Evolutionary conservation across 352 stramenopile genomes (phyloP), one percentile per base, ranked within the genome.

Genomic region (Globisporangium nunn): DNA sequence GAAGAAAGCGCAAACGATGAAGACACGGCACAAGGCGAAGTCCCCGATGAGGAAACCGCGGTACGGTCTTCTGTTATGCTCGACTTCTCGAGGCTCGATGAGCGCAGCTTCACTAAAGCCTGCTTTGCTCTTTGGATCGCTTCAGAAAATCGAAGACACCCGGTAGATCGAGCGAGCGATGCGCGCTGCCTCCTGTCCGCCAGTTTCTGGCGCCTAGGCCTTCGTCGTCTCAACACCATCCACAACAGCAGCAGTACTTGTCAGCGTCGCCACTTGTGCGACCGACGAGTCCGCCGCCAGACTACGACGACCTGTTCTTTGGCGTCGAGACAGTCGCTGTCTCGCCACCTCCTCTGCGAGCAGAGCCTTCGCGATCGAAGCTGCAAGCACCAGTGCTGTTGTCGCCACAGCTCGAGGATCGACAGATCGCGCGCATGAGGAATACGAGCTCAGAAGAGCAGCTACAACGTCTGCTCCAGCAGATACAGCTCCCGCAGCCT

Each of bases 271-370:
- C 56, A 0, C 57, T 59, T 28, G 53, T 47, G 3, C 69, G 74
- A 50, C 71, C 75, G 0, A 41, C 65, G 10, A 76, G 74, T 0
- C 78, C 67, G 8, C 76, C 78, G 10, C 75, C 78, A 52, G 63
- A 69, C 0, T 87, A 87, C 50, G 61, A 84, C 45, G 78, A 87
- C 35, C 54, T 88, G 5, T 87, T 88, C 46, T 88, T 88, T 41
- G 78, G 74, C 1, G 73, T 88, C 33, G 76, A 88, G 58, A 88
- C 74, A 1, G 55, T 87, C 0, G 30, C 67, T 1, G 64, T 78
- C 8, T 39, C 63, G 23, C 23, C 23, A 23, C n/a, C 10, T 6
- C 17, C 50, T 4, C 31, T 58, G 18, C 29, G 33, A 18, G 39
- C 48, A 23, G 46, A 47, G 15, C 40, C 29, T 14, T 58, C 47